Evolutionary conservation across 352 stramenopile species (phyloP), one percentile per base, ranked within the genome.

Genomic region (Pythium aquatile): DNA sequence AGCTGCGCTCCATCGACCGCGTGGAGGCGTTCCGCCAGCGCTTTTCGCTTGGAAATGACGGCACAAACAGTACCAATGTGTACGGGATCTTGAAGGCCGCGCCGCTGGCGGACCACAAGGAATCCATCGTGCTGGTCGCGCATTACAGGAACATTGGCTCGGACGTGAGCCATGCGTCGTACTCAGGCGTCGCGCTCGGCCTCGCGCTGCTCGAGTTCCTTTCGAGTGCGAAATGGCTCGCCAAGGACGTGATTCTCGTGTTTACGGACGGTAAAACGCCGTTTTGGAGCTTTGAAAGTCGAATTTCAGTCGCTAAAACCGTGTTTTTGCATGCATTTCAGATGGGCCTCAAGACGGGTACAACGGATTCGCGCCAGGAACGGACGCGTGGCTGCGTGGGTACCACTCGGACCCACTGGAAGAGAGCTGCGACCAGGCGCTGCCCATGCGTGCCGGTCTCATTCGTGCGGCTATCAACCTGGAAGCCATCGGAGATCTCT

Each of bases 181-280:
- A 83, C 58, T 90, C 86, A 8, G 74, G 80, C 4, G 65, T 93
- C 29, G 59, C 79, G 5, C 52, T 93, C 28, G 81, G 81, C 1
- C 53, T 94, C 10, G 78, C 73, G 26, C 57, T 94, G 57, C 68
- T 94, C 4, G 64, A 83, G 35, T 83, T 86, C 59, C 76, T 94
- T 47, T 64, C 72, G 1, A 66, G 68, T 28, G 81, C 73, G 6
- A 89, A 86, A 48, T 94, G 86, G 86, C 75, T 94, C 51, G 84
- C 86, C 13, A 94, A 94, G 54, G 83, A 94, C 46, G 68, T 94
- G n/a, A 81, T 93, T 53, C 63, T 94, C 17, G 74, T 94, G 28
- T 78, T 86, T 61, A 70, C 86, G 9, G 86, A 94, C 32, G 83
- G 85, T 94, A 52, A 24, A 20, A 26, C 7, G 20, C 8, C 6